A percentile compares a stretch with the other conserved stretches of the same genome.
phyloP scores from a whole-genome alignment of 2,329 filamentous ascomycete genomes.

The Botryotinia calthae region DNA sequence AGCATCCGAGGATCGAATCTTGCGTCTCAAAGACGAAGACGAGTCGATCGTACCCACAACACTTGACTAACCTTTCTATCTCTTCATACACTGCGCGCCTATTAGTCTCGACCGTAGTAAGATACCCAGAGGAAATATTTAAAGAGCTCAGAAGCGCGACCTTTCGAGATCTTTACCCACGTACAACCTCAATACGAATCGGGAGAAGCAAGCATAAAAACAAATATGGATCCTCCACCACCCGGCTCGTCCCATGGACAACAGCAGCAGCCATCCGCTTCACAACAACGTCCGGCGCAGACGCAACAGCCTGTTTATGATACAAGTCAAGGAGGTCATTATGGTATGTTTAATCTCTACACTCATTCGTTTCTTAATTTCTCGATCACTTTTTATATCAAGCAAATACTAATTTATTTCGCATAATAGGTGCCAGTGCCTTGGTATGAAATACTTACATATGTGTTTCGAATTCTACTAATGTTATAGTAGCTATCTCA shows the following conservation, averaged over 20 bases:
- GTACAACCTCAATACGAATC: conserved; percentile 10
- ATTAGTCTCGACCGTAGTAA: conserved; percentile 5
- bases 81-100: background rate
- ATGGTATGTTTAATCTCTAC: conserved; percentile 54
- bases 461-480: conserved; percentile 27
- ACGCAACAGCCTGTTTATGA: conserved; percentile 61
- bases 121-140: background rate
- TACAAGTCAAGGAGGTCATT: conserved; percentile 70
- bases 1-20: background rate
- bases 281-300: conserved; percentile 18
- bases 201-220: conserved; percentile 15
- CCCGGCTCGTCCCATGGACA: conserved; percentile 54
- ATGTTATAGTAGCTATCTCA: conserved; percentile 66
- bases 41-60: conserved; percentile 5
- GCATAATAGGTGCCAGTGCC: conserved; percentile 60
- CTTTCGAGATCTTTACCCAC: background rate
- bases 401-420: conserved; percentile 32
- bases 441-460: conserved; percentile 52
- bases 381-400: background rate
- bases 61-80: background rate
- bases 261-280: conserved; percentile 50
- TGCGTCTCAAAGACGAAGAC: background rate
- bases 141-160: background rate
- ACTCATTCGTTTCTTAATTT: background rate
- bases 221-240: conserved; percentile 54